Base-by-base conservation (phyloP, 1,284 basidiomycete genomes). In the Porogramme epimiltina region DNA sequence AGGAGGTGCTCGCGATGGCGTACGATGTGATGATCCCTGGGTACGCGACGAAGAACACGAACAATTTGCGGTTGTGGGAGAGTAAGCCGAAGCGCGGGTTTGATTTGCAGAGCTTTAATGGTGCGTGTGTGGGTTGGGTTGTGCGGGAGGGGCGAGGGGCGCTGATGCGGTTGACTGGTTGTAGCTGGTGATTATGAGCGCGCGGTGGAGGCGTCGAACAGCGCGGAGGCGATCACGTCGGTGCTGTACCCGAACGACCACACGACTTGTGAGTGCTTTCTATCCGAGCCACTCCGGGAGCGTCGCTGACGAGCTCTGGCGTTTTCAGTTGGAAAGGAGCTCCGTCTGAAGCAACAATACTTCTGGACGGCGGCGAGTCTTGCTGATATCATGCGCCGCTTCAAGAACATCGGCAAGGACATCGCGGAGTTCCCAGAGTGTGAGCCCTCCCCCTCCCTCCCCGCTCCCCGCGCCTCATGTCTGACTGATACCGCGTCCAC, bases 291-390 rank as follows among this genome's bases (percentile, higher is more conserved):
- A 13, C 37, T 10, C 4, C 26, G 2, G 15, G 37, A 25, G 20
- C 9, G 13, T 39, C 6, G 42, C 39, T 54, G 28, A 54, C 28
- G 28, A 31, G 13, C 11, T 23, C 3, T 33, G 25, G 37, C 24
- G 22, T 16, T 24, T 42, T 24, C 52, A 90, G 88, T 87, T 52
- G 94, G 94, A 56, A 96, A 96, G 70, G 91, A 94, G 68, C 76
- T 96, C 25, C 86, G 94, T 54, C 79, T 97, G 60, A 95, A 96
- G 76, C 94, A 97, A 65, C 94, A 97, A 71, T 95, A 94, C 73
- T 92, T 93, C 74, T 93, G 91, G 91, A 91, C 89, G 28, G 87
- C 90, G 19, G 92, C 91, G 20, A 89, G 85, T 68, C 77, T 95
- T 34, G 81, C 85, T 51, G 94, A 97, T 67, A 96, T 97, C 64